Conservation (phyloP, 2,329 filamentous ascomycete species). For the Calonectria ilicicola region DNA sequence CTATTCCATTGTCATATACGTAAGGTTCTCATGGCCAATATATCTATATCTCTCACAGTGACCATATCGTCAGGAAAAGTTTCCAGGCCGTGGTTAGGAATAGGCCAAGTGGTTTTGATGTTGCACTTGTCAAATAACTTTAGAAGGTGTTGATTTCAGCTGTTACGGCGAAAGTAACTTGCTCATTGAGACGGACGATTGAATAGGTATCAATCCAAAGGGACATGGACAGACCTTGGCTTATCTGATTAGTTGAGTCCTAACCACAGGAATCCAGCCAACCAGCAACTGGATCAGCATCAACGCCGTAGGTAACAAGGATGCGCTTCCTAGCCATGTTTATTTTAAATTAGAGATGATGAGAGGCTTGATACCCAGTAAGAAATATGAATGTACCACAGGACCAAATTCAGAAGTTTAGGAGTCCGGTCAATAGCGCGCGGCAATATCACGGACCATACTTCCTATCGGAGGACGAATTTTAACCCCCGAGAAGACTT, state of each 20-base stretch:
- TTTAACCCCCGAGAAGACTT: too few species aligned
- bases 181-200: not conserved
- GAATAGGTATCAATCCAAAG: not conserved
- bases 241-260: constrained; percentile 78
- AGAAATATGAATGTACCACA: too few species aligned
- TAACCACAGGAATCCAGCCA: constrained; percentile 82
- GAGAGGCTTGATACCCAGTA: too few species aligned
- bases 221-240: constrained; percentile 61
- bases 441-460: too few species aligned
- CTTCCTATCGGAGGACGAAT: too few species aligned
- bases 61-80: constrained; percentile 61
- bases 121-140: constrained; percentile 80
- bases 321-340: constrained; percentile 52
- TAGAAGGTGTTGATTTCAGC: constrained; percentile 74
- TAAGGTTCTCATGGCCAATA: constrained; percentile 80
- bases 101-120: constrained; percentile 73
- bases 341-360: not conserved
- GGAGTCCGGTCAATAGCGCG: too few species aligned
- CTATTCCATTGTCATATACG: constrained; percentile 79
- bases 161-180: constrained; percentile 76
- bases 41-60: constrained; percentile 70
- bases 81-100: constrained; percentile 61
- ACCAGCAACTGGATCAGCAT: constrained; percentile 81
- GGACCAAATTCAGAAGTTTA: too few species aligned
- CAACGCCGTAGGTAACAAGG: constrained; percentile 71